Base-by-base conservation (phyloP, 495 filamentous ascomycete species). In the Podospora didyma region DNA sequence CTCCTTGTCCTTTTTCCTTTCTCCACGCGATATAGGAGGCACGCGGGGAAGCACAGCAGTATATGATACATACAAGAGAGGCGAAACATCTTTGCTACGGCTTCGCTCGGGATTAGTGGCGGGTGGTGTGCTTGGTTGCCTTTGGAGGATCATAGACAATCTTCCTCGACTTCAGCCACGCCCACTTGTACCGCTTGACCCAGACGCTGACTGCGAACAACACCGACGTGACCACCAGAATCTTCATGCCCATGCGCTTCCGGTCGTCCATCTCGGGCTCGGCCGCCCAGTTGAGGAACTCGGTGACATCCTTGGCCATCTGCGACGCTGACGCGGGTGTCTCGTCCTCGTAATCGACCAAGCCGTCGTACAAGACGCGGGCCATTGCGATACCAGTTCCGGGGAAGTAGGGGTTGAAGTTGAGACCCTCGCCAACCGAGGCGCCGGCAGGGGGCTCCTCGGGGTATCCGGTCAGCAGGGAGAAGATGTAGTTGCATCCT, bases 391-490 rank as follows among this genome's bases (percentile, higher is more conserved):
- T 99, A 65, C 92, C 94, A 60, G 94, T 97, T 64, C 95, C 95
- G 50, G 94, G 94, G 85, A 99, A 99, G 81, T 97, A 99, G 24
- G 94, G 94, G 84, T 99, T 99, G 84, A 99, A 99, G 83, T 97
- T 96, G 71, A 99, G 85, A 60, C 94, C 94, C 56, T 85, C 82
- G 56, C 82, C 81, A 61, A 99, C 84, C 57, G 76, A 72, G 58
- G 86, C 90, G 65, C 94, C 94, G 41, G 94, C 88, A 12, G 94
- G 94, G 47, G 91, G 83, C 78, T 99, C 93, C 64, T 99, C 94
- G 53, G 94, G 94, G 73, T 99, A 99, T 58, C 94, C 94, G n/a
- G 94, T 99, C 71, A 99, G 76, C 63, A 99, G 82, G 70, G 77
- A 88, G 82, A 97, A 99, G 73, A 99, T 86, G 80, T 99, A 99